phyloP scores from a whole-genome alignment of 139 green algal genomes.

The Chlamydomonas urium region DNA sequence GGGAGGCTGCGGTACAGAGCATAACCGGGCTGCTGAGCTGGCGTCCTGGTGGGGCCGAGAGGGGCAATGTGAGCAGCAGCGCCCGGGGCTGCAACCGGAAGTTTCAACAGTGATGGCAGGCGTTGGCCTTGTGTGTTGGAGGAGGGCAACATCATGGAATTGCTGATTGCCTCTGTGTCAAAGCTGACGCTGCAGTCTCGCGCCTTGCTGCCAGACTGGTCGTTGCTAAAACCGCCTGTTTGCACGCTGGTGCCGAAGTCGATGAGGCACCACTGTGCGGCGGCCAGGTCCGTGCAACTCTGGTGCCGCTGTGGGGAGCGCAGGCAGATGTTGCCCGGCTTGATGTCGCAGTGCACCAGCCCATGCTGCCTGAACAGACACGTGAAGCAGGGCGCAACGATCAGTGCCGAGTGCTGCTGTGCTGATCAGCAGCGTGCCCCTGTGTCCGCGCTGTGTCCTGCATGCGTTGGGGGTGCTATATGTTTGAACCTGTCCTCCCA shows the following conservation, averaged over 20 bases:
- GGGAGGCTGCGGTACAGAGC: background rate
- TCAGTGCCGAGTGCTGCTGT: too few relatives aligned
- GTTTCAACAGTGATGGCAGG: background rate
- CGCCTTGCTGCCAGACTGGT: background rate
- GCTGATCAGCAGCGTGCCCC: too few relatives aligned
- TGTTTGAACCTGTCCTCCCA: too few relatives aligned
- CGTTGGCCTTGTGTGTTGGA: background rate
- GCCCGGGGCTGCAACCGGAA: background rate
- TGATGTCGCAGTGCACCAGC: constrained; percentile 11
- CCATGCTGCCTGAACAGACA: background rate
- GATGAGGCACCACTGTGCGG: constrained; percentile 2
- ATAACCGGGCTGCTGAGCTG: background rate
- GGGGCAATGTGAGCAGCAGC: background rate
- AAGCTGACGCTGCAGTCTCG: background rate
- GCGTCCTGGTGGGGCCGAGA: background rate
- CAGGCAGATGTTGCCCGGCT: constrained; percentile 2
- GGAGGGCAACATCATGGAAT: too few relatives aligned
- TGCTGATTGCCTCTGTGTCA: too few relatives aligned
- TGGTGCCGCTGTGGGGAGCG: background rate
- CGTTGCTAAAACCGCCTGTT: background rate
- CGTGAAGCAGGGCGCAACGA: too few relatives aligned
- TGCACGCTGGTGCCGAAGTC: background rate
- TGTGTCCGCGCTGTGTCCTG: too few relatives aligned
- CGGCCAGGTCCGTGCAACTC: background rate
- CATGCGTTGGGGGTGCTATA: too few relatives aligned